These are phyloP conservation scores for Zea mays DNA, from an alignment of 176 grass and related monocot species.

Conservation along the genomic window Zm-B73-REFERENCE-NAM-5.0 NC_050096.1:39837501-39838000, in stretches of 20 bases:
- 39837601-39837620: background rate
- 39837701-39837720: slow-evolving; percentile 58
- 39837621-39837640: background rate
- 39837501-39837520: slow-evolving; percentile 95
- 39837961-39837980: slow-evolving; percentile 80
- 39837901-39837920: slow-evolving; percentile 82
- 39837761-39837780: background rate
- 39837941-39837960: slow-evolving; percentile 95
- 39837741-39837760: slow-evolving; percentile 67
- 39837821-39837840: background rate
- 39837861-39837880: slow-evolving; percentile 70
- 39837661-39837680: slow-evolving; percentile 43
- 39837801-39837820: background rate
- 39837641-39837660: background rate
- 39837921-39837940: slow-evolving; percentile 82
- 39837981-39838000: slow-evolving; percentile 89
- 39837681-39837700: slow-evolving; percentile 94
- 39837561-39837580: background rate
- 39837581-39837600: background rate
- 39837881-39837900: slow-evolving; percentile 66
- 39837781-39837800: background rate
- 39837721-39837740: slow-evolving; percentile 77
- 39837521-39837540: slow-evolving; percentile 99
- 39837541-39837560: slow-evolving; percentile 45
- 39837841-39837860: background rate